These are phyloP conservation scores for Hyphodiscus hymeniophilus DNA, from an alignment of 495 filamentous ascomycete species.

Conservation along the genomic window DNA sequence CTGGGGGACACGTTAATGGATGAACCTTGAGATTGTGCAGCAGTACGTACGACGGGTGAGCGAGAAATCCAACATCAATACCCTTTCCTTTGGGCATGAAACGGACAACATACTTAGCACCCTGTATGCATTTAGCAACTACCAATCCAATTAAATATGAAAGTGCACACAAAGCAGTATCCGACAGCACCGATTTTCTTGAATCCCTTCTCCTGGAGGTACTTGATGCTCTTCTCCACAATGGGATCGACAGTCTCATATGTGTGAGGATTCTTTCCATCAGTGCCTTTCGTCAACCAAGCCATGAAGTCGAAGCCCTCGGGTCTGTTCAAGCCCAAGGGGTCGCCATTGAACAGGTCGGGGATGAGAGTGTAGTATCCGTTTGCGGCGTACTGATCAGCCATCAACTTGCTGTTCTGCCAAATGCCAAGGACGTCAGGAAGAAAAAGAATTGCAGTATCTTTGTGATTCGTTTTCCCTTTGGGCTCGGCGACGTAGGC, in stretches of 20 bases:
- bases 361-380: slow-evolving; percentile 72
- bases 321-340: slow-evolving; percentile 46
- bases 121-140: slow-evolving; percentile 23
- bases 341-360: slow-evolving; percentile 71
- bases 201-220: slow-evolving; percentile 39
- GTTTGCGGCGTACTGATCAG: slow-evolving; percentile 75
- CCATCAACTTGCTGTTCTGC: slow-evolving; percentile 69
- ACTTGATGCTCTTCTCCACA: slow-evolving; percentile 36
- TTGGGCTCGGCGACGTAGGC: slow-evolving; percentile 43
- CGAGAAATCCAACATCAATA: slow-evolving; percentile 55
- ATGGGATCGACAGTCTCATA: slow-evolving; percentile 45
- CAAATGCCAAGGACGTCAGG: slow-evolving; percentile 67
- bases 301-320: slow-evolving; percentile 47
- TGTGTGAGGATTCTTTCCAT: slow-evolving; percentile 51
- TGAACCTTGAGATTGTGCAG: background rate
- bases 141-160: background rate
- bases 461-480: slow-evolving; percentile 33
- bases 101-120: slow-evolving; percentile 38
- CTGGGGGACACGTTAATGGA: slow-evolving; percentile 19
- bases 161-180: slow-evolving; percentile 56
- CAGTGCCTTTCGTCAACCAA: slow-evolving; percentile 49
- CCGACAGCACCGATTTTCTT: slow-evolving; percentile 66
- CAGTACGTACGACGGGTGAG: slow-evolving; percentile 51
- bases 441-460: slow-evolving; percentile 46
- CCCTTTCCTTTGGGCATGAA: slow-evolving; percentile 25